Percentiles rank a stretch among this genome's conserved stretches.
phyloP scores from a whole-genome alignment of 1,284 basidiomycete species.

The Ceratorhiza oryzae-sativae region DNA sequence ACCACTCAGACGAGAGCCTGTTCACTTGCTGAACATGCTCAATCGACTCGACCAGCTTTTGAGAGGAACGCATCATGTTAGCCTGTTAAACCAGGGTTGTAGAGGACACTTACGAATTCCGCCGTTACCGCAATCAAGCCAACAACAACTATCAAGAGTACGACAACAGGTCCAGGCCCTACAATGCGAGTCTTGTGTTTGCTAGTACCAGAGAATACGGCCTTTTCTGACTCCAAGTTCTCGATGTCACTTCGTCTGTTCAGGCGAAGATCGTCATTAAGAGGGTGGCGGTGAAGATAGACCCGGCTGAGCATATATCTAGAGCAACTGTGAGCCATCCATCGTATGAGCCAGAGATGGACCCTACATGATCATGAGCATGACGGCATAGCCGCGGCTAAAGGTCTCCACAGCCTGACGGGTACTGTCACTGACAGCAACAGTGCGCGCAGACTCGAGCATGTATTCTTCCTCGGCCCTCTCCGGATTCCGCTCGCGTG shows the following conservation, averaged over 20 bases:
- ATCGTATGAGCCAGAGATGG: no score
- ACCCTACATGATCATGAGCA: slow-evolving; percentile 36
- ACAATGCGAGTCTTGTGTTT: slow-evolving; percentile 25
- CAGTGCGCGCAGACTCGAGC: slow-evolving; percentile 2
- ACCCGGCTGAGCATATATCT: slow-evolving; percentile 36
- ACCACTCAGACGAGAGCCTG: slow-evolving; percentile 26
- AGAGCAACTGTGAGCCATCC: not conserved
- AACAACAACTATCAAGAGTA: slow-evolving; percentile 5
- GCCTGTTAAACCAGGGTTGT: no score
- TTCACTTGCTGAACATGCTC: slow-evolving; percentile 24
- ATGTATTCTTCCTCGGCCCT: not conserved
- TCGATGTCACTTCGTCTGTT: not conserved
- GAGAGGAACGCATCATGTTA: no score
- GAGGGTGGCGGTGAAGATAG: slow-evolving; percentile 37
- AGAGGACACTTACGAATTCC: slow-evolving; percentile 39
- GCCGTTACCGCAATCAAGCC: slow-evolving; percentile 33
- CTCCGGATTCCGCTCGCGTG: slow-evolving; percentile 14
- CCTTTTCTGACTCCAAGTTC: not conserved
- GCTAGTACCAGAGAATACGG: not conserved
- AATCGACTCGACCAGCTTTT: slow-evolving; percentile 29
- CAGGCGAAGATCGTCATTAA: slow-evolving; percentile 4
- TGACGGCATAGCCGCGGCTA: slow-evolving; percentile 36
- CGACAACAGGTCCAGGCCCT: slow-evolving; percentile 25
- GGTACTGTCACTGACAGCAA: slow-evolving; percentile 35
- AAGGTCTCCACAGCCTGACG: slow-evolving; percentile 17